A percentile compares a stretch with the other conserved stretches of the same genome.
phyloP scores from a whole-genome alignment of 768 basidiomycete species.

The Sarcodon aspratus region DNA sequence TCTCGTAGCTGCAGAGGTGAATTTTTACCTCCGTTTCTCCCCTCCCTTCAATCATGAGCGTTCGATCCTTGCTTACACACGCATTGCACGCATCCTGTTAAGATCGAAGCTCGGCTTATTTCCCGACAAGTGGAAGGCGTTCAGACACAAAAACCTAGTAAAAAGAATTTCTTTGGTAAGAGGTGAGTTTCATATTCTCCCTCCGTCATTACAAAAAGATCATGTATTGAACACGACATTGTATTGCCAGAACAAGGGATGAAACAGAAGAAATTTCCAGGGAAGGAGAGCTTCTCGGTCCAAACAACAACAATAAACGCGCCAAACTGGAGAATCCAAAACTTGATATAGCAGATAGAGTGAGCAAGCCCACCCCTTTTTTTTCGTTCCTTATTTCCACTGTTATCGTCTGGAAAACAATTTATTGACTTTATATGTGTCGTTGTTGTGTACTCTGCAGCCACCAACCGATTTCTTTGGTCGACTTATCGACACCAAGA shows the following conservation, averaged over 20 bases:
- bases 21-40: too few species aligned
- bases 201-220: not conserved
- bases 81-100: not conserved
- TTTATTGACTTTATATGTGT: too few species aligned
- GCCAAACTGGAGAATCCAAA: not conserved
- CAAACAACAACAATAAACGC: not conserved
- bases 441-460: slow-evolving; percentile 25
- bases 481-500: slow-evolving; percentile 41
- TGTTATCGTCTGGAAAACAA: too few species aligned
- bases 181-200: slow-evolving; percentile 10
- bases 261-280: not conserved
- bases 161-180: slow-evolving; percentile 30
- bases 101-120: slow-evolving; percentile 68
- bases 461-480: slow-evolving; percentile 95
- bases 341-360: slow-evolving; percentile 56
- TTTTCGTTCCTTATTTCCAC: too few species aligned
- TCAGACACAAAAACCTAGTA: slow-evolving; percentile 33
- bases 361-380: slow-evolving; percentile 13
- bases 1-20: slow-evolving; percentile 77
- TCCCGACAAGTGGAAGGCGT: slow-evolving; percentile 22
- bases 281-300: not conserved
- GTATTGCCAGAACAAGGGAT: not conserved
- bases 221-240: not conserved
- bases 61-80: slow-evolving; percentile 2
- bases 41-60: slow-evolving; percentile 6